phyloP scores from a whole-genome alignment of 805 yeast genomes.

The Ogataea henricii region DNA sequence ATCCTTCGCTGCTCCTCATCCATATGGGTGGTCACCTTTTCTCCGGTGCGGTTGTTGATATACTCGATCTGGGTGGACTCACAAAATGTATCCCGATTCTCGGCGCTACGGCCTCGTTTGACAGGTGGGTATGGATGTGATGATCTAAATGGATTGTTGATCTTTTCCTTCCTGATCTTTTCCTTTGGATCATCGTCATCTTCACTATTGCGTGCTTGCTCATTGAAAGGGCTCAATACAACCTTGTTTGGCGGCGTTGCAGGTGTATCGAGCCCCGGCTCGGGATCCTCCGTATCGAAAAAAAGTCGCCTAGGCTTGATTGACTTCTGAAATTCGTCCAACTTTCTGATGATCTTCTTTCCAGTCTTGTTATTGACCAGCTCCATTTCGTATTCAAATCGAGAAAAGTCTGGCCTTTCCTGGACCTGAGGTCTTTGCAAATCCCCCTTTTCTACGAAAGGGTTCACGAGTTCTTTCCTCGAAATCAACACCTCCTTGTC shows the following conservation, averaged over 20 bases:
- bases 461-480: constrained; percentile 28
- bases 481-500: constrained; percentile 21
- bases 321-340: constrained; percentile 35
- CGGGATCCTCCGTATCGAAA: constrained; percentile 22
- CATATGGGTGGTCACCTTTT: constrained; percentile 32
- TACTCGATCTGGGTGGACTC: constrained; percentile 21
- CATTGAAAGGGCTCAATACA: constrained; percentile 12
- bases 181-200: constrained; percentile 17
- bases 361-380: constrained; percentile 45
- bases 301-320: constrained; percentile 43
- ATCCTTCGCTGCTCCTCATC: constrained; percentile 35
- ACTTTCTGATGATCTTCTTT: constrained; percentile 32
- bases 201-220: not conserved
- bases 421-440: not conserved
- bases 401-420: constrained; percentile 13
- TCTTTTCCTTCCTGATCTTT: constrained; percentile 24
- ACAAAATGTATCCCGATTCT: not conserved
- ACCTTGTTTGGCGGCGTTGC: constrained; percentile 22
- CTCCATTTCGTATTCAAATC: constrained; percentile 42
- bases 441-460: constrained; percentile 28
- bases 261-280: constrained; percentile 7
- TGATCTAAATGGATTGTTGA: constrained; percentile 28
- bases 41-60: constrained; percentile 36
- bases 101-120: not conserved
- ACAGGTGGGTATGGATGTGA: not conserved